A percentile compares a stretch with the other conserved stretches of the same genome.
Evolutionary conservation across 177 flowering plant genomes (phyloP).

Genomic region (Vitis hybrid): DNA sequence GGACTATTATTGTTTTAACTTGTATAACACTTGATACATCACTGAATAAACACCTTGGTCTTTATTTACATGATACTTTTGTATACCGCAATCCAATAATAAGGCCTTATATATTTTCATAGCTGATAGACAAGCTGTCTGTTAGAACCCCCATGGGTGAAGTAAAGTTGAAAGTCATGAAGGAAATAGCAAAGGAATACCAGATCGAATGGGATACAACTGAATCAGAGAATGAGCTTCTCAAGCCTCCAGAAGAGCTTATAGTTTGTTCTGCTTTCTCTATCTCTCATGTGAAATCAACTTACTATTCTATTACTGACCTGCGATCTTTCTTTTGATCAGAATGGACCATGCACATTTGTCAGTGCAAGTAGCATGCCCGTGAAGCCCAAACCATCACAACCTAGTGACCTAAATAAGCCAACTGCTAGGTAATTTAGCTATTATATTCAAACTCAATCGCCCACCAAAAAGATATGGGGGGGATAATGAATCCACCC

Average conservation of each 20-base stretch:
- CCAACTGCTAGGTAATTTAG: conserved; percentile 32
- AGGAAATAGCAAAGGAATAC: conserved; percentile 96
- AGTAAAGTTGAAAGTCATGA: conserved; percentile 80
- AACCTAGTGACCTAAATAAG: conserved; percentile 26
- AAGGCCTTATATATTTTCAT: conserved; percentile 14
- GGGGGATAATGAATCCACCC: background rate
- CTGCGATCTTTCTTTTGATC: conserved; percentile 12
- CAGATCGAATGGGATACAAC: conserved; percentile 86
- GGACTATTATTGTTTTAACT: no score
- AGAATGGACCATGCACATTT: conserved; percentile 80
- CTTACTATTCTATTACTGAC: background rate
- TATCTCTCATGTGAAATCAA: conserved; percentile 8
- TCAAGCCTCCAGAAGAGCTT: conserved; percentile 82
- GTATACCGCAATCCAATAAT: background rate
- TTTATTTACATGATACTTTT: background rate
- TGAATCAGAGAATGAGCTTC: conserved; percentile 82
- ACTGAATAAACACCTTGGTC: background rate
- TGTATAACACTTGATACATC: no score
- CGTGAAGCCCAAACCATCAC: conserved; percentile 39
- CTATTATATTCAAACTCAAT: background rate
- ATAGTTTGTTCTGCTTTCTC: conserved; percentile 44
- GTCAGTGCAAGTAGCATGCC: conserved; percentile 76
- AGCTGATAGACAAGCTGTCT: conserved; percentile 95
- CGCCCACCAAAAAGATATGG: background rate
- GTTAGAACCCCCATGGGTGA: conserved; percentile 84